These are phyloP conservation scores for Hypocrella siamensis DNA, from an alignment of 2,329 filamentous ascomycete species.

Conservation along the genomic window DNA sequence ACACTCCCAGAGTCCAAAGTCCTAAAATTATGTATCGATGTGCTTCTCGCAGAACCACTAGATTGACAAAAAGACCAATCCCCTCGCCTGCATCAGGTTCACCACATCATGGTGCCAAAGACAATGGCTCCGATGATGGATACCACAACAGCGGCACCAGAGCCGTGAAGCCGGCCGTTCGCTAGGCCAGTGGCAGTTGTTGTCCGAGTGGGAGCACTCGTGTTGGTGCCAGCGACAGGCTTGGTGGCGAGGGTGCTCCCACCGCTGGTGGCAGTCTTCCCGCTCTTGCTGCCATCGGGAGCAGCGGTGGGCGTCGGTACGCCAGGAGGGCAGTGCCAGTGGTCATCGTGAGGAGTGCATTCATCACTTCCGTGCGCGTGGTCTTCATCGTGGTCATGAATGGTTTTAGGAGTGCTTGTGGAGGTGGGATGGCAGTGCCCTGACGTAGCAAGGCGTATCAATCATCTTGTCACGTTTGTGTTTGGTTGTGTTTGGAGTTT, in stretches of 20 bases:
- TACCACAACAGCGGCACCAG: slow-evolving; percentile 2
- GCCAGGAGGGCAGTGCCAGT: slow-evolving; percentile 8
- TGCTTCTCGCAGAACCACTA: neutral
- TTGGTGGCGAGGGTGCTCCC: neutral
- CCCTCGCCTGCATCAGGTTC: too few species aligned
- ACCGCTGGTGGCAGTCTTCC: neutral
- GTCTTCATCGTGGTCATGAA: slow-evolving; percentile 4
- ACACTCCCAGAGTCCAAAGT: too few species aligned
- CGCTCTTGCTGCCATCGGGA: neutral
- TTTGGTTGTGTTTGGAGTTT: too few species aligned
- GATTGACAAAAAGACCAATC: neutral
- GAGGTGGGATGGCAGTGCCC: slow-evolving; percentile 6
- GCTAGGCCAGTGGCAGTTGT: too few species aligned
- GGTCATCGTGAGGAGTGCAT: slow-evolving; percentile 4
- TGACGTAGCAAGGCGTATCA: neutral
- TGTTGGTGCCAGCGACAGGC: slow-evolving; percentile 1
- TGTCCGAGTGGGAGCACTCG: neutral
- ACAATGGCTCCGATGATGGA: slow-evolving; percentile 5
- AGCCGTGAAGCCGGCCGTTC: neutral
- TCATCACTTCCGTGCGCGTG: slow-evolving; percentile 6
- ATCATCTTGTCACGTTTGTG: too few species aligned
- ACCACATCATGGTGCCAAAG: slow-evolving; percentile 4
- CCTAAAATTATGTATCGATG: too few species aligned
- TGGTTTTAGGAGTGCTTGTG: slow-evolving; percentile 1
- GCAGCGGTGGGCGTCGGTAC: slow-evolving; percentile 4